Percentiles rank a stretch among this genome's conserved stretches.
phyloP scores from a whole-genome alignment of 2,329 filamentous ascomycete genomes.

The Geosmithia morbida region DNA sequence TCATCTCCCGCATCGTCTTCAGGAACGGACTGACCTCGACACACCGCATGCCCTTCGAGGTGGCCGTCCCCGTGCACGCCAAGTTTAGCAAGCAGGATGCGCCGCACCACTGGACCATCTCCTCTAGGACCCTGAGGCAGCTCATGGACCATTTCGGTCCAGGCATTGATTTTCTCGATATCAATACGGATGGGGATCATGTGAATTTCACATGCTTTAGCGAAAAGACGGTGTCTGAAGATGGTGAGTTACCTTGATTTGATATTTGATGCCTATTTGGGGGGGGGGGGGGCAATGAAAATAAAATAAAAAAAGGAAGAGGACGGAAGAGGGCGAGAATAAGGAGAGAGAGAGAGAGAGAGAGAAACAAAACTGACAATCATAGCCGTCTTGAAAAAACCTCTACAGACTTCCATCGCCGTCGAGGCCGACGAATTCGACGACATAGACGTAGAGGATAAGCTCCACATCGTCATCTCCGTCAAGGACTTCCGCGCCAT shows the following conservation, averaged over 20 bases:
- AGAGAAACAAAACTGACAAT: background rate
- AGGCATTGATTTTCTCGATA: slow-evolving; percentile 67
- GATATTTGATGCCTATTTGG: too few species aligned
- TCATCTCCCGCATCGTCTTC: slow-evolving; percentile 60
- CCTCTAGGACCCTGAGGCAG: slow-evolving; percentile 55
- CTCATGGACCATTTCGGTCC: slow-evolving; percentile 71
- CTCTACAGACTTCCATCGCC: slow-evolving; percentile 65
- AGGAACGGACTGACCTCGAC: slow-evolving; percentile 66
- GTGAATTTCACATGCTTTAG: slow-evolving; percentile 73
- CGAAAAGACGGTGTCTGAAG: slow-evolving; percentile 58
- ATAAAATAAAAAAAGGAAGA: background rate
- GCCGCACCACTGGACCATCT: slow-evolving; percentile 57
- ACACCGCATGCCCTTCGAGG: slow-evolving; percentile 63
- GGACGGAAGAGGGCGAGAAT: background rate
- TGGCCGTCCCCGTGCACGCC: slow-evolving; percentile 59
- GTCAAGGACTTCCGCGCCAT: slow-evolving; percentile 76
- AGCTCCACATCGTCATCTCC: slow-evolving; percentile 65
- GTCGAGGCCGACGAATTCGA: slow-evolving; percentile 67
- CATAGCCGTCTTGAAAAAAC: slow-evolving; percentile 62
- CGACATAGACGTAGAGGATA: slow-evolving; percentile 58
- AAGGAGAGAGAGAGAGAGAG: too few species aligned
- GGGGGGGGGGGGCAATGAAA: too few species aligned
- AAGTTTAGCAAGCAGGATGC: slow-evolving; percentile 56
- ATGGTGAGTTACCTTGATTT: too few species aligned
- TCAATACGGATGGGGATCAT: slow-evolving; percentile 58